Conservation (phyloP, 345 rosid genomes). For the Hibiscus mutabilis region DNA sequence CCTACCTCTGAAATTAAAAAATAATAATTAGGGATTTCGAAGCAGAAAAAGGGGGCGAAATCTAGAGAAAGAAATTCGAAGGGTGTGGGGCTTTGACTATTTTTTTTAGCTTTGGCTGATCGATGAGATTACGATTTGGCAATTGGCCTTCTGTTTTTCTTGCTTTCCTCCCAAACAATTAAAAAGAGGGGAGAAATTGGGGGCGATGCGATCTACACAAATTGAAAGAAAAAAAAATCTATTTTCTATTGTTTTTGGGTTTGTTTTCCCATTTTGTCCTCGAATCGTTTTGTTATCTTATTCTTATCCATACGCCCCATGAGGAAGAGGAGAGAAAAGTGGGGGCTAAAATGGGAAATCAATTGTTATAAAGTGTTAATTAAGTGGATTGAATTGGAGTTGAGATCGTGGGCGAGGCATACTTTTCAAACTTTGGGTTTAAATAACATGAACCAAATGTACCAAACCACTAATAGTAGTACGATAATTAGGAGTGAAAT, state of each 20-base stretch:
- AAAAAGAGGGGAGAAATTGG: slow-evolving; percentile 6
- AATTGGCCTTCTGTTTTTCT: slow-evolving; percentile 13
- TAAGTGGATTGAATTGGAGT: background rate
- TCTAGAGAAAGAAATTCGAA: slow-evolving; percentile 14
- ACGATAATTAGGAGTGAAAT: background rate
- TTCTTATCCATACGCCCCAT: background rate
- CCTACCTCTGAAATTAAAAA: slow-evolving; percentile 13
- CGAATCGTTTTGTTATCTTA: background rate
- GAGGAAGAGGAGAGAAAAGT: background rate
- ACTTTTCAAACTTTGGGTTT: background rate
- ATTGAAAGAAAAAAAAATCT: background rate
- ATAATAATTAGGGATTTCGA: slow-evolving; percentile 27
- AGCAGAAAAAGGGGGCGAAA: slow-evolving; percentile 7
- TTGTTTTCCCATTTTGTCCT: slow-evolving; percentile 8
- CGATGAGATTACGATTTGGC: slow-evolving; percentile 20
- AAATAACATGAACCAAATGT: background rate
- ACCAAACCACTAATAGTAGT: background rate
- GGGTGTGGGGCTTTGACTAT: slow-evolving; percentile 42
- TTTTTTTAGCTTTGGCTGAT: slow-evolving; percentile 23
- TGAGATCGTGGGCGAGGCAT: background rate
- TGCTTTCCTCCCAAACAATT: slow-evolving; percentile 8
- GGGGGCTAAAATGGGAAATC: background rate
- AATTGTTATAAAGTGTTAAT: background rate
- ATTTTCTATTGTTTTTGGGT: background rate
- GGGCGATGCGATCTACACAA: slow-evolving; percentile 12